Evolutionary conservation across 2,329 filamentous ascomycete genomes (phyloP).

Genomic region (Elsinoe australis): DNA sequence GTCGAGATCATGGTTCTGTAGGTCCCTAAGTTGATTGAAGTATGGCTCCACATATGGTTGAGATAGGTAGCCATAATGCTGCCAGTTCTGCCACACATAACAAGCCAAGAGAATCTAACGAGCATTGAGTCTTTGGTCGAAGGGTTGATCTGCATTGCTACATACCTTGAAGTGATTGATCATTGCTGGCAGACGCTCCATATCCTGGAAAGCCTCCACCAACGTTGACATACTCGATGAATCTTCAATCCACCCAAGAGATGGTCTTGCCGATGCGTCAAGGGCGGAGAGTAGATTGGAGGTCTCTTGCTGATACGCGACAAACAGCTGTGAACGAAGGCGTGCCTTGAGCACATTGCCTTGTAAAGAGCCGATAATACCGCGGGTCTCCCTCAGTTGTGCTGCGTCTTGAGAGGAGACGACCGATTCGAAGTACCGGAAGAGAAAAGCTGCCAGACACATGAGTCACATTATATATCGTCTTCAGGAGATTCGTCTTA

Average conservation of each 20-base stretch:
- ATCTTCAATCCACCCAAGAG: too few relatives aligned
- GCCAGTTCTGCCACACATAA: background rate
- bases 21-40: background rate
- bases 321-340: too few relatives aligned
- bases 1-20: background rate
- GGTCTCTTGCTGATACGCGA: too few relatives aligned
- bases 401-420: slow-evolving; percentile 44
- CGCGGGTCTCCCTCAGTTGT: background rate
- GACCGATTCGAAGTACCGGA: slow-evolving; percentile 85
- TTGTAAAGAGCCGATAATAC: background rate
- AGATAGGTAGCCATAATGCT: background rate
- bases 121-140: slow-evolving; percentile 14
- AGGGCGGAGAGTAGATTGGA: too few relatives aligned
- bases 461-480: slow-evolving; percentile 21
- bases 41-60: background rate
- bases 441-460: slow-evolving; percentile 65
- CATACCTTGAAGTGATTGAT: slow-evolving; percentile 70
- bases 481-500: slow-evolving; percentile 42
- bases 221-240: slow-evolving; percentile 31
- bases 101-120: slow-evolving; percentile 51
- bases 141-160: background rate
- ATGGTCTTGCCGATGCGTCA: too few relatives aligned
- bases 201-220: slow-evolving; percentile 65
- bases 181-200: slow-evolving; percentile 59
- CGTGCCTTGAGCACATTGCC: background rate